phyloP scores from a whole-genome alignment of 257 asterid species.

The Solanum infundibuliforme region DNA sequence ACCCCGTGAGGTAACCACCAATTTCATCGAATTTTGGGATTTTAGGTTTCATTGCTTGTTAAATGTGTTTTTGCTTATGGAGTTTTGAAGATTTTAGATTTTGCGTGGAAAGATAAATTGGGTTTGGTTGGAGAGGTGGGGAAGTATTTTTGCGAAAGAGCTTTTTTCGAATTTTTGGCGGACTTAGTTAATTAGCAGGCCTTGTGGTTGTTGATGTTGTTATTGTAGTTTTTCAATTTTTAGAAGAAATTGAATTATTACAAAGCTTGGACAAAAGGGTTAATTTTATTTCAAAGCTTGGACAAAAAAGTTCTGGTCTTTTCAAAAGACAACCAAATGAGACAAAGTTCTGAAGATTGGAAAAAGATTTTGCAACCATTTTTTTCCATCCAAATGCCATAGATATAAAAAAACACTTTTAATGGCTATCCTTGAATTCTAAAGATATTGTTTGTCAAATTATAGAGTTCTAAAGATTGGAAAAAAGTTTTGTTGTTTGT shows the following conservation, averaged over 20 bases:
- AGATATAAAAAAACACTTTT: neutral
- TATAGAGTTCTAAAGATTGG: neutral
- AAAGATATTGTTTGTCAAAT: neutral
- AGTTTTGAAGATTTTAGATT: neutral
- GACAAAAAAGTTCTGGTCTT: neutral
- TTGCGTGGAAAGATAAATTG: neutral
- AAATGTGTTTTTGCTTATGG: neutral
- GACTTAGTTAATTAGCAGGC: neutral
- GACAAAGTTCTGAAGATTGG: neutral
- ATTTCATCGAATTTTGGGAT: neutral
- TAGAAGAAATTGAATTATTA: neutral
- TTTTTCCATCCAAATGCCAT: neutral
- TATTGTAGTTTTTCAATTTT: neutral
- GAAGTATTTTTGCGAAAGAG: neutral
- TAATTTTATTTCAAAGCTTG: neutral
- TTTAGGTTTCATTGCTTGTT: neutral
- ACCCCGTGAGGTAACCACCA: slow-evolving; percentile 68
- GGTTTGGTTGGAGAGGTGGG: neutral
- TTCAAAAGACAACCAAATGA: neutral
- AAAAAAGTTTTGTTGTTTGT: neutral
- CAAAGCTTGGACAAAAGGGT: neutral
- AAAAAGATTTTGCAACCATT: neutral
- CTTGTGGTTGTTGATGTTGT: neutral
- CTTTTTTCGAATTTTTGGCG: neutral
- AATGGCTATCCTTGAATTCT: neutral